phyloP scores from a whole-genome alignment of 192 early-diverging fungal genomes.

The Haplosporangium gracile region DNA sequence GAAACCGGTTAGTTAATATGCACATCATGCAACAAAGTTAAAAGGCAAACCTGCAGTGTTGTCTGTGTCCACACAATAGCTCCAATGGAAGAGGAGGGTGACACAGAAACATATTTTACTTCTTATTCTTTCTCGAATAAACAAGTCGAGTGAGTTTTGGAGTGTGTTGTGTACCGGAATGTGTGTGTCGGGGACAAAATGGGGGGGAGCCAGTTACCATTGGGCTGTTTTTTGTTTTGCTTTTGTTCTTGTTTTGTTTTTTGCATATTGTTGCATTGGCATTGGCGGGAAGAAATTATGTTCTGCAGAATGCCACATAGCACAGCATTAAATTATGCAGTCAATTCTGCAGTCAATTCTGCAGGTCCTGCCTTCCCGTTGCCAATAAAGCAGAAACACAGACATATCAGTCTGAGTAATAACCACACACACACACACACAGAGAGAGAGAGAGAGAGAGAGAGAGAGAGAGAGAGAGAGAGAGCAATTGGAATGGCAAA shows the following conservation, averaged over 20 bases:
- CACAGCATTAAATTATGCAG: background rate
- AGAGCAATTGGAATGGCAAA: background rate
- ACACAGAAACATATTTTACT: background rate
- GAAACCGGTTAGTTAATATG: background rate
- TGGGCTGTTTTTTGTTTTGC: background rate
- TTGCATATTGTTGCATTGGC: slow-evolving; percentile 4
- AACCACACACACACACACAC: background rate
- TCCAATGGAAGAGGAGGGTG: background rate
- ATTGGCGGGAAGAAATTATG: background rate
- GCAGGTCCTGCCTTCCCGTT: background rate
- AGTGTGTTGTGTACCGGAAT: background rate
- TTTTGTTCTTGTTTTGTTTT: background rate
- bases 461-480: background rate
- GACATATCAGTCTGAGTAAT: background rate
- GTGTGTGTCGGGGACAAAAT: background rate
- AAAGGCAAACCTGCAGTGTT: background rate
- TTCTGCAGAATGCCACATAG: slow-evolving; percentile 2
- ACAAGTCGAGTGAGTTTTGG: background rate
- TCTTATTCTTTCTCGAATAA: background rate
- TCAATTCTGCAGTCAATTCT: background rate
- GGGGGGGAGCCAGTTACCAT: background rate
- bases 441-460: background rate
- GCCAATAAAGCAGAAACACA: background rate
- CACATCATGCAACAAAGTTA: background rate
- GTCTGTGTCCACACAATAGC: background rate